Percentiles rank a stretch among this genome's conserved stretches.
phyloP scores from a whole-genome alignment of 345 rosid species.

The Eucalyptus sp. region DNA sequence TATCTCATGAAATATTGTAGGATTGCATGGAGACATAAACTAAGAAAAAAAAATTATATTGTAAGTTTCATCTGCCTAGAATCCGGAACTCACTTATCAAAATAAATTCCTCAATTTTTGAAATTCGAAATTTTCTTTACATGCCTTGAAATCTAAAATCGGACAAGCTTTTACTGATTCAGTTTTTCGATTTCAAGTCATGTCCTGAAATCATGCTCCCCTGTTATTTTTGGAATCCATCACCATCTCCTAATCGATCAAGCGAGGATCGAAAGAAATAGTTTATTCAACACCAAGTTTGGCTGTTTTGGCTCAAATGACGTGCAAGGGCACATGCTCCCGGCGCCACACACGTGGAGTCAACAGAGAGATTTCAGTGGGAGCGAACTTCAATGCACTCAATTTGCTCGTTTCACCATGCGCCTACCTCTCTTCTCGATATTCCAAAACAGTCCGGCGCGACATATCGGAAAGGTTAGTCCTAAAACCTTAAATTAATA shows the following conservation, averaged over 20 bases:
- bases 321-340: neutral
- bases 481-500: neutral
- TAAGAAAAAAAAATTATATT: fast-evolving
- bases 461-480: neutral
- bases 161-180: too few species aligned
- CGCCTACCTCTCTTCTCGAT: neutral
- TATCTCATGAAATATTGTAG: too few species aligned
- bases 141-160: too few species aligned
- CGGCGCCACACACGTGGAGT: neutral
- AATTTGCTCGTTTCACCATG: neutral
- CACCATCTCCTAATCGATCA: neutral
- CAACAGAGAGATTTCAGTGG: neutral
- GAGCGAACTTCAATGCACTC: neutral
- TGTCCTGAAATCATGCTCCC: too few species aligned
- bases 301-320: neutral
- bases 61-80: fast-evolving
- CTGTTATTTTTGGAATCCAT: neutral
- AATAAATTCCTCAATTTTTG: too few species aligned
- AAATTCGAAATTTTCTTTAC: fast-evolving
- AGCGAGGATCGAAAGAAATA: neutral
- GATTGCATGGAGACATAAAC: fast-evolving
- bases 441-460: neutral
- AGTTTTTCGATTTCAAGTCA: too few species aligned
- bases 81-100: fast-evolving
- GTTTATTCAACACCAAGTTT: neutral